Base-by-base conservation (phyloP, 192 early-diverging fungal species). In the Rhizophagus clarus region DNA sequence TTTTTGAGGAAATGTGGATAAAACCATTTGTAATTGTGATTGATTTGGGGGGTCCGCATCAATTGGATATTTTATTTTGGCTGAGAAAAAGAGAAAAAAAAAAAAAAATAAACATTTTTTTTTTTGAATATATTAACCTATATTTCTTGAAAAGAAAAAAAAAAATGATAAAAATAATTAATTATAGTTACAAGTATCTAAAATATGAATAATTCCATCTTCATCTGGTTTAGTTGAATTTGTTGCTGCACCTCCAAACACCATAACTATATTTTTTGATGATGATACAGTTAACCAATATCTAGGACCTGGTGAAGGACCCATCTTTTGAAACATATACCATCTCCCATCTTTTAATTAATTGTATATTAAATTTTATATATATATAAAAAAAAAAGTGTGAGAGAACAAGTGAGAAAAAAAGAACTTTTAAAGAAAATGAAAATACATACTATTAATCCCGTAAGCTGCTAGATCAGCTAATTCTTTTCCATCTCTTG, bases 401-500 rank as follows among this genome's bases (percentile, higher is more conserved):
- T 17, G 14, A 20, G 17, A 20, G 17, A 15, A 2, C 4, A 1
- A 51, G 3, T 51, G 17, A 20, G 20, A 51, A 17, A 51, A 22
- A 22, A 20, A 20, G 20, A 22, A 56, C 7, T 22, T 6, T 1
- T 56, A 22, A 56, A 20, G 17, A 22, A 22, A 56, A 56, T 20
- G 15, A 20, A 56, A 47, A 72, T n/a, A 81, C 82, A 60, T 82
- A 88, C 87, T 88, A 47, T 72, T 83, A 9, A 91, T 86, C 37
- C 83, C 83, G 79, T 87, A 91, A 8, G 88, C 89, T 60, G 80
- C 88, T 22, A 91, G 67, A 51, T 91, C 89, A 14, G 82, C 81
- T 20, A 88, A 82, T 5, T 85, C 73, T 47, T 85, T 68, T 17
- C 85, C 86, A 28, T 87, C 85, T 37, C 74, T 61, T 60, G 79